Evolutionary conservation across 2,329 filamentous ascomycete species (phyloP), one percentile per base, ranked within the genome.

Genomic region (Orbilia quercus): DNA sequence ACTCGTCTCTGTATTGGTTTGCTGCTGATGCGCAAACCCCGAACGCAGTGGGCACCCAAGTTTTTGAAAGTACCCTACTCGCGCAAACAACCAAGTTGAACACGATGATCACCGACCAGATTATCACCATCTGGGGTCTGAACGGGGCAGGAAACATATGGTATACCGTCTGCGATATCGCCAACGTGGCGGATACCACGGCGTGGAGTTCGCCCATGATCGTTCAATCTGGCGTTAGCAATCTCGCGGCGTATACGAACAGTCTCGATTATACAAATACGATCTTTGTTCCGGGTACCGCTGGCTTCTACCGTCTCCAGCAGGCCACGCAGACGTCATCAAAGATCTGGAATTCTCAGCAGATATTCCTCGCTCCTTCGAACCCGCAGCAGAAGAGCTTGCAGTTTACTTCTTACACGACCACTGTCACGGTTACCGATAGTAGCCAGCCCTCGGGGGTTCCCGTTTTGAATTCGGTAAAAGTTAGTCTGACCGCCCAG

Each of bases 261-360:
- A 4, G 16, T 42, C 5, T 42, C 38, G 38, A 42, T 42, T 42
- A 42, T 12, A 42, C 38, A 6, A 42, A 42, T 42, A 42, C 38
- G 5, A 12, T 42, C 38, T 42, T 42, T 12, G 38, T 12, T 4
- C 38, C 38, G 12, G 14, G 38, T 42, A 42, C 5, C 14, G 38
- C 5, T 12, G 16, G 38, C 38, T 42, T 42, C 38, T 12, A 42
- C 38, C 38, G 38, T 6, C 14, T 42, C 38, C 12, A 42, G 38
- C 38, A 42, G 38, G 38, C 38, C 14, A 42, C 38, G 5, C 38
- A 42, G 38, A 42, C 38, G 14, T 42, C 38, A 12, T 42, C 38
- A 4, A 42, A 42, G 38, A 4, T 42, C 14, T 42, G 38, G 38
- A 6, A 4, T 42, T 42, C 38, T 6, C 38, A 42, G 14, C 5